Conservation (phyloP, 495 filamentous ascomycete genomes). For the Lasiosphaeria ovina region DNA sequence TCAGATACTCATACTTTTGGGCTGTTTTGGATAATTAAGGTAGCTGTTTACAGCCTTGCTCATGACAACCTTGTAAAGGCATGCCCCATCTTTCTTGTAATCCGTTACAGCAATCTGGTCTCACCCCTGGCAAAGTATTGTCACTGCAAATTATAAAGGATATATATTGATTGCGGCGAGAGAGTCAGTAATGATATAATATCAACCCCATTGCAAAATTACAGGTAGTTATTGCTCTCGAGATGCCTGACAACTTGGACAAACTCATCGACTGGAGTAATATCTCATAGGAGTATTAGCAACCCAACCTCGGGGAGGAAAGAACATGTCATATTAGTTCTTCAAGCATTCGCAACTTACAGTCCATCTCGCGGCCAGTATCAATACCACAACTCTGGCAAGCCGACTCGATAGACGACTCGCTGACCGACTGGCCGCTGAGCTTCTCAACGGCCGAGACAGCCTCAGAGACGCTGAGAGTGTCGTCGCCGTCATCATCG, state of each 20-base stretch:
- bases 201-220: not conserved
- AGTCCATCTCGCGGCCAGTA: conserved; percentile 20
- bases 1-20: too few species aligned
- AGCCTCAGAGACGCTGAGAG: conserved; percentile 19
- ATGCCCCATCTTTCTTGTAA: too few species aligned
- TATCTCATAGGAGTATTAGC: not conserved
- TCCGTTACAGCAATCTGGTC: too few species aligned
- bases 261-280: conserved; percentile 12
- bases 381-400: conserved; percentile 15
- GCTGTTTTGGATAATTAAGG: too few species aligned
- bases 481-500: conserved; percentile 21
- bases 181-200: not conserved
- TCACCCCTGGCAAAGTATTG: too few species aligned
- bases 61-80: too few species aligned
- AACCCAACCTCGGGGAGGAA: not conserved
- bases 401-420: conserved; percentile 10
- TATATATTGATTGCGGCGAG: too few species aligned
- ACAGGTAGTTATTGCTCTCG: conserved; percentile 6
- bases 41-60: too few species aligned
- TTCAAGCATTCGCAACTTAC: conserved; percentile 8
- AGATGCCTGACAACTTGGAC: conserved; percentile 10
- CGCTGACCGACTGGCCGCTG: conserved; percentile 11
- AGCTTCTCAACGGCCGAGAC: conserved; percentile 17
- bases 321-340: not conserved
- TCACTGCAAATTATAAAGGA: too few species aligned